These are phyloP conservation scores for Penicillium sp. DNA, from an alignment of 2,329 filamentous ascomycete genomes.

Conservation along the genomic window DNA sequence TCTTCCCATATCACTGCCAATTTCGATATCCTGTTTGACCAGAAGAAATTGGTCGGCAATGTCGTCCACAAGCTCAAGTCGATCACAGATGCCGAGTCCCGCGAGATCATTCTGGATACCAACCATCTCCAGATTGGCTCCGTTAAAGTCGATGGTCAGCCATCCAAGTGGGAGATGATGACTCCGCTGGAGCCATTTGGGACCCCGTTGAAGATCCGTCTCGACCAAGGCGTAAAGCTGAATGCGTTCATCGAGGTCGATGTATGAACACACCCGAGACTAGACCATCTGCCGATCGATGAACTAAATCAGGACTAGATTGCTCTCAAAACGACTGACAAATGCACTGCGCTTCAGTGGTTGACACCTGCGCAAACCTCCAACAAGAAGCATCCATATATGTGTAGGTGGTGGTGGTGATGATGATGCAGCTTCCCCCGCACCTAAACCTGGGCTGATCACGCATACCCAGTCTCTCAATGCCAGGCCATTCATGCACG, in stretches of 20 bases:
- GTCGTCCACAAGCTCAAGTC: constrained; percentile 72
- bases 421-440: too few relatives aligned
- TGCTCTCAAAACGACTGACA: constrained; percentile 70
- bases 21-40: constrained; percentile 76
- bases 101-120: constrained; percentile 82
- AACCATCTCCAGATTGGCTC: constrained; percentile 68
- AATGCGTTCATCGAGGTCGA: constrained; percentile 46
- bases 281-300: background rate
- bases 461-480: constrained; percentile 61
- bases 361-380: constrained; percentile 87
- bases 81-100: constrained; percentile 64
- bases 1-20: constrained; percentile 77
- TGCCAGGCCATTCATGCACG: constrained; percentile 94
- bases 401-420: constrained; percentile 65
- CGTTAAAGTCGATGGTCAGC: constrained; percentile 62
- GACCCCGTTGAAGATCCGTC: constrained; percentile 43
- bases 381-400: constrained; percentile 92
- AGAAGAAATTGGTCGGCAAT: constrained; percentile 68
- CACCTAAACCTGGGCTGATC: background rate
- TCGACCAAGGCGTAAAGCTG: constrained; percentile 45
- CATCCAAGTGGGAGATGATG: constrained; percentile 64
- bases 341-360: constrained; percentile 93
- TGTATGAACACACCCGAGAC: constrained; percentile 28
- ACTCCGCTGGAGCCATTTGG: constrained; percentile 64
- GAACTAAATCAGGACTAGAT: constrained; percentile 47